phyloP scores from a whole-genome alignment of 495 filamentous ascomycete genomes.

The Beverwykella pulmonaria region DNA sequence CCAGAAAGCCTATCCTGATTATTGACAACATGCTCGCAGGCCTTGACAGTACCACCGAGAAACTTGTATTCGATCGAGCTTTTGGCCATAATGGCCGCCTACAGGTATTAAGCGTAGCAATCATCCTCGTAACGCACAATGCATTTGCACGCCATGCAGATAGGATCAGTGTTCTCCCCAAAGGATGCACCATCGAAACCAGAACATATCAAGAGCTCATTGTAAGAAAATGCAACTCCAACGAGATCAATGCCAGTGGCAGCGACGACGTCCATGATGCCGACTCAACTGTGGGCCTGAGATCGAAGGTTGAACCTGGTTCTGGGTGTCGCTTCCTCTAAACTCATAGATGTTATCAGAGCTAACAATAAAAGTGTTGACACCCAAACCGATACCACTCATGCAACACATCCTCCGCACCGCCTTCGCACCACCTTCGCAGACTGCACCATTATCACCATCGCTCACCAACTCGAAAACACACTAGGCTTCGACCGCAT shows the following conservation, averaged over 20 bases:
- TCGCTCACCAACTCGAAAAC: slow-evolving; percentile 27
- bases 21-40: slow-evolving; percentile 50
- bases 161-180: slow-evolving; percentile 21
- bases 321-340: no score
- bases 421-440: slow-evolving; percentile 28
- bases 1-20: slow-evolving; percentile 40
- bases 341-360: no score
- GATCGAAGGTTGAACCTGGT: slow-evolving; percentile 25
- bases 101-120: slow-evolving; percentile 43
- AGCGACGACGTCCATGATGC: background rate
- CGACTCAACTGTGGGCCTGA: slow-evolving; percentile 5
- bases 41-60: slow-evolving; percentile 47
- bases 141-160: slow-evolving; percentile 27
- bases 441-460: slow-evolving; percentile 15
- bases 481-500: slow-evolving; percentile 28
- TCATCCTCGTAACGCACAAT: slow-evolving; percentile 48
- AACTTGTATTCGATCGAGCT: slow-evolving; percentile 45
- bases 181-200: slow-evolving; percentile 25
- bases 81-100: slow-evolving; percentile 49
- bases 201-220: slow-evolving; percentile 33
- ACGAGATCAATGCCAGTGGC: slow-evolving; percentile 1
- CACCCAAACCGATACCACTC: slow-evolving; percentile 16
- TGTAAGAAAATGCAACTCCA: background rate
- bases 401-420: slow-evolving; percentile 29
- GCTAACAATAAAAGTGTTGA: no score